phyloP scores from a whole-genome alignment of 2,329 filamentous ascomycete genomes.

The Paramyrothecium roridum region DNA sequence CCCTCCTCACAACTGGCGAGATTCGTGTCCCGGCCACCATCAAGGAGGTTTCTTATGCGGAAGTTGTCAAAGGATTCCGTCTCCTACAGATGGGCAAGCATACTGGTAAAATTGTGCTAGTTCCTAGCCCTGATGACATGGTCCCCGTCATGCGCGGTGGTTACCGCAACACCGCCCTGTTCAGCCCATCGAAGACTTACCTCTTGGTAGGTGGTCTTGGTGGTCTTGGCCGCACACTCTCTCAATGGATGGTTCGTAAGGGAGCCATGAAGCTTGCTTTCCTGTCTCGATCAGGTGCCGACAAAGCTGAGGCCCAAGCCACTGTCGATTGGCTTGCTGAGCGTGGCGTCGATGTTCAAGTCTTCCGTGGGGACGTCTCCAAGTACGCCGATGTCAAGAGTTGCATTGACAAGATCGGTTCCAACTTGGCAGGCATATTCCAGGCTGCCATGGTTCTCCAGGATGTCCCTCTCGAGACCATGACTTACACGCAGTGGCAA shows the following conservation, averaged over 20 bases:
- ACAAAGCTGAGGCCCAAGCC: conserved; percentile 8
- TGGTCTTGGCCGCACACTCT: conserved; percentile 19
- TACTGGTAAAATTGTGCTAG: conserved; percentile 32
- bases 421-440: conserved; percentile 32
- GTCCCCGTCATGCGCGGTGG: conserved; percentile 15
- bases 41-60: conserved; percentile 9
- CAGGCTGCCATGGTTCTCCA: conserved; percentile 35
- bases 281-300: conserved; percentile 19
- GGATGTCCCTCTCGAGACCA: conserved; percentile 14
- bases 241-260: conserved; percentile 16
- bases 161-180: conserved; percentile 10
- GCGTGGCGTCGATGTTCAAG: conserved; percentile 8
- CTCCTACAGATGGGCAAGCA: conserved; percentile 32
- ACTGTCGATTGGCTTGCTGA: conserved; percentile 13
- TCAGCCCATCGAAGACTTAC: conserved; percentile 14
- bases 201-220: conserved; percentile 23
- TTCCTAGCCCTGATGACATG: conserved; percentile 8
- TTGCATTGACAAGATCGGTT: conserved; percentile 11
- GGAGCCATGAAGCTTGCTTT: conserved; percentile 26
- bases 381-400: conserved; percentile 18
- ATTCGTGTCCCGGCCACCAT: conserved; percentile 13
- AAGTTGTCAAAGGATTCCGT: conserved; percentile 26
- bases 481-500: conserved; percentile 21
- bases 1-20: conserved; percentile 10
- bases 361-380: conserved; percentile 26